A percentile compares a stretch with the other conserved stretches of the same genome.
Evolutionary conservation across 164 flowering plant species (phyloP).

Genomic region (Tinospora cordifolia): DNA sequence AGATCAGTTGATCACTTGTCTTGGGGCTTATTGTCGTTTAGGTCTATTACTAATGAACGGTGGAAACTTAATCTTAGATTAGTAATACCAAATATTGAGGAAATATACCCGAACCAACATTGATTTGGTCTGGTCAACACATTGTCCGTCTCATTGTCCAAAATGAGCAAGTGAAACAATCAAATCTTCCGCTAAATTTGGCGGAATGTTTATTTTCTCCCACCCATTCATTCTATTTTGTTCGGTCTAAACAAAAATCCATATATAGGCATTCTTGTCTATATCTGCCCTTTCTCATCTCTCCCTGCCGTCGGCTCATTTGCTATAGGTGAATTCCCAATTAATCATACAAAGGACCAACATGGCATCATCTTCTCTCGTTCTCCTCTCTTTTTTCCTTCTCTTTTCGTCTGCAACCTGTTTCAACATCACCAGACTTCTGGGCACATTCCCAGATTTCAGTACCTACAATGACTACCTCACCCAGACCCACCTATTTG

Average conservation of each 20-base stretch:
- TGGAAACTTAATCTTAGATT: too few species aligned
- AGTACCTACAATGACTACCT: slow-evolving; percentile 45
- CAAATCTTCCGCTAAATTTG: not conserved
- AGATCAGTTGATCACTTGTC: too few species aligned
- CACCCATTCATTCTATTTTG: not conserved
- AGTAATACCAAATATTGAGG: not conserved
- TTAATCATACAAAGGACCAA: not conserved
- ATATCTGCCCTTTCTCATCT: not conserved
- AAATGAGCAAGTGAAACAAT: not conserved
- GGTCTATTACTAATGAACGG: too few species aligned
- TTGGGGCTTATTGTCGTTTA: too few species aligned
- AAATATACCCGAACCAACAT: not conserved
- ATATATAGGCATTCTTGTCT: not conserved
- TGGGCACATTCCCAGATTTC: slow-evolving; percentile 35
- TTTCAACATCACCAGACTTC: slow-evolving; percentile 55
- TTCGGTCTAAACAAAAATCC: not conserved
- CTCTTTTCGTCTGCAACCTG: slow-evolving; percentile 26
- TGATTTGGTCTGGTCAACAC: not conserved
- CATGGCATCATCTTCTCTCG: slow-evolving; percentile 10
- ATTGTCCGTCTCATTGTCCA: not conserved
- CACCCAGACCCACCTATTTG: slow-evolving; percentile 32
- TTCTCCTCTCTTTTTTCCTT: slow-evolving; percentile 21
- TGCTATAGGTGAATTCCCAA: slow-evolving; percentile 16
- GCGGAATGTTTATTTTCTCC: not conserved
- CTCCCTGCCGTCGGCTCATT: not conserved